Evolutionary conservation across 2,329 filamentous ascomycete species (phyloP).

Genomic region (Dissoconium aciculare): DNA sequence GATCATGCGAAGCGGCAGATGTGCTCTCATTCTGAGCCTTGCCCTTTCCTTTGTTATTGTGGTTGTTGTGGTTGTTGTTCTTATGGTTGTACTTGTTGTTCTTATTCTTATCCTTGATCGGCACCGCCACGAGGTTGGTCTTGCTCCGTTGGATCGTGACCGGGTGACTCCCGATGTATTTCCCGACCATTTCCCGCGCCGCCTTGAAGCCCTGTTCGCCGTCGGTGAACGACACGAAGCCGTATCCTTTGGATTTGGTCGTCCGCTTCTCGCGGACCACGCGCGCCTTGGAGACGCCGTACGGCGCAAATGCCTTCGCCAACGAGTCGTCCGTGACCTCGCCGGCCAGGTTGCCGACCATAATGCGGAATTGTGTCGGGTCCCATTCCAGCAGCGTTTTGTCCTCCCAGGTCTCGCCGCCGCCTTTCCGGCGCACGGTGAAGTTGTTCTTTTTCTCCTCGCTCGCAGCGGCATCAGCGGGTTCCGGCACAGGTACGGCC

Average conservation of each 20-base stretch:
- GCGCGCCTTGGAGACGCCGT: slow-evolving; percentile 83
- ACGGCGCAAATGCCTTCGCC: slow-evolving; percentile 81
- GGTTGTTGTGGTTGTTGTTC: slow-evolving; percentile 24
- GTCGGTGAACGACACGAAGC: slow-evolving; percentile 90
- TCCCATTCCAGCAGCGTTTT: slow-evolving; percentile 87
- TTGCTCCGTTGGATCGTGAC: slow-evolving; percentile 64
- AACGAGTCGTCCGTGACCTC: slow-evolving; percentile 95
- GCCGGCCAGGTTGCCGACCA: slow-evolving; percentile 90
- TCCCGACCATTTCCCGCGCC: slow-evolving; percentile 95
- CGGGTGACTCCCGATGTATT: slow-evolving; percentile 96
- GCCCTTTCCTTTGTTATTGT: slow-evolving; percentile 30
- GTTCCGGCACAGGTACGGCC: slow-evolving; percentile 1
- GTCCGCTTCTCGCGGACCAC: slow-evolving; percentile 93
- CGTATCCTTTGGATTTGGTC: slow-evolving; percentile 89
- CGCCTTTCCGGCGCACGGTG: slow-evolving; percentile 76
- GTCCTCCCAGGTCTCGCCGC: slow-evolving; percentile 87
- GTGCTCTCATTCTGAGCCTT: slow-evolving; percentile 21
- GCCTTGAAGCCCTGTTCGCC: slow-evolving; percentile 94
- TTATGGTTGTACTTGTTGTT: slow-evolving; percentile 40
- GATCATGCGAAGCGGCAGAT: slow-evolving; percentile 7
- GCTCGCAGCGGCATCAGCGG: slow-evolving; percentile 6
- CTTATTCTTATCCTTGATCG: slow-evolving; percentile 33
- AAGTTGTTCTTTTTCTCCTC: slow-evolving; percentile 8
- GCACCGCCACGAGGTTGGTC: slow-evolving; percentile 72
- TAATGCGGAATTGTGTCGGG: slow-evolving; percentile 81